Conservation (phyloP, 169 alveolate genomes). For the Plasmodium reichenowi region DNA sequence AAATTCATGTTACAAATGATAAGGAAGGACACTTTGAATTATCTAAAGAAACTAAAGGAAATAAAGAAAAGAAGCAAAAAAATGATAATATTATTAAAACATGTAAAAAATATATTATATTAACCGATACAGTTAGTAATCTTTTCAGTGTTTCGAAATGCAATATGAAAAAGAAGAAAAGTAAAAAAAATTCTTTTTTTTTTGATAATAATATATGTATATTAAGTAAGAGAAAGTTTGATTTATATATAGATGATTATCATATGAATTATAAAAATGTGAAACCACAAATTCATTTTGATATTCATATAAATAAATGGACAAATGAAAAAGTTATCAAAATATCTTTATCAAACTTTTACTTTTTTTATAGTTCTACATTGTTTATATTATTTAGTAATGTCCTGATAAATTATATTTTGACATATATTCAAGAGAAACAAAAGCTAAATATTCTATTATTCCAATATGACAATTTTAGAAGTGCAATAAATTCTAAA, state of each 20-base stretch:
- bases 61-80: background rate
- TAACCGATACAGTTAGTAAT: slow-evolving; percentile 55
- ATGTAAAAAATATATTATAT: slow-evolving; percentile 60
- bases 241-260: slow-evolving; percentile 36
- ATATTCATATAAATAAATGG: slow-evolving; percentile 40
- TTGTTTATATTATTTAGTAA: slow-evolving; percentile 43
- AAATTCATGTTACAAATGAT: background rate
- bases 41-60: background rate
- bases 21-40: background rate
- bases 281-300: slow-evolving; percentile 52
- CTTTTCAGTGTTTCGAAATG: slow-evolving; percentile 54
- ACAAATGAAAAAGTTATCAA: slow-evolving; percentile 28
- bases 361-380: slow-evolving; percentile 70
- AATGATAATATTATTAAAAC: background rate
- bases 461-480: background rate
- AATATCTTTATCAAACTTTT: slow-evolving; percentile 32
- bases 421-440: slow-evolving; percentile 51
- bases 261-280: slow-evolving; percentile 12
- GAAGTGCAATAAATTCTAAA: too few species aligned
- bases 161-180: slow-evolving; percentile 16
- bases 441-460: slow-evolving; percentile 23
- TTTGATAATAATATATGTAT: slow-evolving; percentile 49
- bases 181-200: background rate
- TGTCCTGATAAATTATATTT: slow-evolving; percentile 38
- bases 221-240: slow-evolving; percentile 51